Evolutionary conservation across 129 eudicot genomes (phyloP).

Genomic region (Chrysanthemum seticuspe): DNA sequence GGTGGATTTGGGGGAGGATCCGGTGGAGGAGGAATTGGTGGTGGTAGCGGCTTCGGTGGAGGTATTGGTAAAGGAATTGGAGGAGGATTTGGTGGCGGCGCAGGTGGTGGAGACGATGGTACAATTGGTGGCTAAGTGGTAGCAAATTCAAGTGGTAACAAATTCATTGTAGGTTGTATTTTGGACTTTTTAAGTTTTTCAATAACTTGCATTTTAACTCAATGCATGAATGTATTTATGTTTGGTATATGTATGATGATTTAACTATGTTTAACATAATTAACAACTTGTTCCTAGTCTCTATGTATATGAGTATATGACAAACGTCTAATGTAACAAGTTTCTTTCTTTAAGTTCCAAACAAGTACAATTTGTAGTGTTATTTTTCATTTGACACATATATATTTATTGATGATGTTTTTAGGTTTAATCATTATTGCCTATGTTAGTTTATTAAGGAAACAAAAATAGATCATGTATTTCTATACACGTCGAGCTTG

Average conservation of each 20-base stretch:
- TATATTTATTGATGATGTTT: no score
- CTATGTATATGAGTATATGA: no score
- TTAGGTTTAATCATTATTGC: no score
- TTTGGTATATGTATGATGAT: slow-evolving; percentile 8
- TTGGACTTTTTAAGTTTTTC: not conserved
- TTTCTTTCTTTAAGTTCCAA: no score
- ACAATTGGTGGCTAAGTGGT: slow-evolving; percentile 32
- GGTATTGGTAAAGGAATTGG: slow-evolving; percentile 30
- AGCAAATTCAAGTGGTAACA: slow-evolving; percentile 1
- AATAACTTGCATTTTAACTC: slow-evolving; percentile 21
- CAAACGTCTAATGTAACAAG: no score
- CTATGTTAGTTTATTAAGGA: no score
- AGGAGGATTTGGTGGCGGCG: slow-evolving; percentile 18
- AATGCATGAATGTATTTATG: slow-evolving; percentile 14
- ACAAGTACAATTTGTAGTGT: no score
- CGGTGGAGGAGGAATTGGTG: slow-evolving; percentile 24
- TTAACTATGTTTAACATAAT: no score
- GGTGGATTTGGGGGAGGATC: slow-evolving; percentile 36
- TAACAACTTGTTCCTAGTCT: no score
- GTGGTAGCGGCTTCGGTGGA: slow-evolving; percentile 31
- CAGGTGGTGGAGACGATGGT: slow-evolving; percentile 25
- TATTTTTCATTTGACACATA: no score
- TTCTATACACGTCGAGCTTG: not conserved
- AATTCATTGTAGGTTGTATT: not conserved
- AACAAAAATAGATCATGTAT: not conserved